These are phyloP conservation scores for Peziza echinospora DNA, from an alignment of 495 filamentous ascomycete species.

Conservation along the genomic window DNA sequence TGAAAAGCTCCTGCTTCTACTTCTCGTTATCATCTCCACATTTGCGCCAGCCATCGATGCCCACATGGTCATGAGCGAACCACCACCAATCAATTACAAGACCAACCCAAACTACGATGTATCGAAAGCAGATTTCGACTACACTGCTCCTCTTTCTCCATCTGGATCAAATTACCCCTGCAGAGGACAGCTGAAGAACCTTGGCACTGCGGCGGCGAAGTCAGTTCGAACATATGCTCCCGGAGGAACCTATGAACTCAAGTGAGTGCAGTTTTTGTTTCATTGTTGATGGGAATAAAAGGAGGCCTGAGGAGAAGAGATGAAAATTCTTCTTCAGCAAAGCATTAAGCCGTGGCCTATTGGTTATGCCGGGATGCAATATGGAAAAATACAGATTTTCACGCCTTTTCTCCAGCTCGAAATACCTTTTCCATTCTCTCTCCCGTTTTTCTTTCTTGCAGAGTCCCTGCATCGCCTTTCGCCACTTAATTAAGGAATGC, in stretches of 20 bases:
- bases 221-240: conserved; percentile 26
- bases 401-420: too few species aligned
- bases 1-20: background rate
- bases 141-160: conserved; percentile 28
- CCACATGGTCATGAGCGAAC: conserved; percentile 36
- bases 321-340: too few species aligned
- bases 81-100: conserved; percentile 19
- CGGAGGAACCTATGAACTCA: conserved; percentile 24
- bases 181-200: conserved; percentile 29
- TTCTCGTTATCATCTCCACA: conserved; percentile 20
- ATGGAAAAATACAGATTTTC: too few species aligned
- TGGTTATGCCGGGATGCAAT: too few species aligned
- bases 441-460: too few species aligned
- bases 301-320: too few species aligned
- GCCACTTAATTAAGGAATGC: too few species aligned
- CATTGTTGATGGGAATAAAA: too few species aligned
- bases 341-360: too few species aligned
- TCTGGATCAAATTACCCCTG: conserved; percentile 32
- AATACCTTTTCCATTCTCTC: too few species aligned
- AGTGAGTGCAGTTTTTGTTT: conserved; percentile 8
- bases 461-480: too few species aligned
- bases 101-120: conserved; percentile 12
- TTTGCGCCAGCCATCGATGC: conserved; percentile 24
- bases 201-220: conserved; percentile 19
- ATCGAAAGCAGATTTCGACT: conserved; percentile 27